Evolutionary conservation across 148 eudicot genomes (phyloP).

Genomic region (Rhododendron henanense): DNA sequence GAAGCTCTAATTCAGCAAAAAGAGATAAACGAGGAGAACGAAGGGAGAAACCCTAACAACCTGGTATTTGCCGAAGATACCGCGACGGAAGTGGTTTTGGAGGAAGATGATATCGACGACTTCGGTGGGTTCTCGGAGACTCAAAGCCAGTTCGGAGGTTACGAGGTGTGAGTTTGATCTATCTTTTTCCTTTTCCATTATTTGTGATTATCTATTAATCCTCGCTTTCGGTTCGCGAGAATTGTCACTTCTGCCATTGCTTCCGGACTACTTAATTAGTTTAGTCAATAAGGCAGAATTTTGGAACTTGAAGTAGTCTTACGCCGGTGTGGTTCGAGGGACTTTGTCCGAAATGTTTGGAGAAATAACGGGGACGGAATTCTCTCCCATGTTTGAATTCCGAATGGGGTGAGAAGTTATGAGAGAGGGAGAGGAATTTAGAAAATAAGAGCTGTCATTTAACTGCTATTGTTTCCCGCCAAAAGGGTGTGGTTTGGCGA

Average conservation of each 20-base stretch:
- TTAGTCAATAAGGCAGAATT: neutral
- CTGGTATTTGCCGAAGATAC: conserved; percentile 23
- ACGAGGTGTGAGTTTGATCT: conserved; percentile 37
- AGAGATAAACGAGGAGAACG: conserved; percentile 67
- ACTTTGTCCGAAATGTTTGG: neutral
- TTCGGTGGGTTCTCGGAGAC: conserved; percentile 55
- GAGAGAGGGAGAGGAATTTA: no score
- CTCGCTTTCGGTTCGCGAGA: neutral
- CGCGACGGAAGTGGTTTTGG: conserved; percentile 5
- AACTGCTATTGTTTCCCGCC: neutral
- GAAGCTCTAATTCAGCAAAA: conserved; percentile 80
- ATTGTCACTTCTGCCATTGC: neutral
- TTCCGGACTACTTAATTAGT: neutral
- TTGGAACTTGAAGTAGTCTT: neutral
- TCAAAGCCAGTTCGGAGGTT: conserved; percentile 44
- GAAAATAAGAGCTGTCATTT: no score
- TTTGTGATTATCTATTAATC: neutral
- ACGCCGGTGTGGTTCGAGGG: neutral
- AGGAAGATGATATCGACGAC: conserved; percentile 58
- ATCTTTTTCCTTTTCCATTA: no score
- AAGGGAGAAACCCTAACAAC: conserved; percentile 22
- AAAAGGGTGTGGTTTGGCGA: neutral
- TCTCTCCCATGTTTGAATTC: neutral
- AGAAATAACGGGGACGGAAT: neutral
- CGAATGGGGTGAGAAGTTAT: no score